Evolutionary conservation across 192 early-diverging fungal genomes (phyloP).

Genomic region (Gorgonomyces haynaldii): DNA sequence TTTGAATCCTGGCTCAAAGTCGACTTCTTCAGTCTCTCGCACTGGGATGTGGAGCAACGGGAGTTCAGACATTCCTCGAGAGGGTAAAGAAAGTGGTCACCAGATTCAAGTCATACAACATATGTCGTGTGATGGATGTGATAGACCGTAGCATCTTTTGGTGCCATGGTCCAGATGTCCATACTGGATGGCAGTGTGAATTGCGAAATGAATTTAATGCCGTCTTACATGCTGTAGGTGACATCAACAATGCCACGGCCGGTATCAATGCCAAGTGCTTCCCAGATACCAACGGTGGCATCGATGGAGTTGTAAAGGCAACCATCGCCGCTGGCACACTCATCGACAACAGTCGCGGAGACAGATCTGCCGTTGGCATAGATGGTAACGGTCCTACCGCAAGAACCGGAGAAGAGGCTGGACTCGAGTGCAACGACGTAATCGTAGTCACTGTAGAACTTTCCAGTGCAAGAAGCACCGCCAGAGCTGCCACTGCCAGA

Average conservation of each 20-base stretch:
- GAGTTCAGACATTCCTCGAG: too few species aligned
- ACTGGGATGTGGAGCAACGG: too few species aligned
- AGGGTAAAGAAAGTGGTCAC: too few species aligned
- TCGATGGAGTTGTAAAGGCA: neutral
- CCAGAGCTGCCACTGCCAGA: too few species aligned
- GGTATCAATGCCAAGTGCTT: neutral
- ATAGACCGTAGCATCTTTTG: too few species aligned
- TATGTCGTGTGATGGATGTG: too few species aligned
- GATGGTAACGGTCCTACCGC: neutral
- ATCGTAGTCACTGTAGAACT: neutral
- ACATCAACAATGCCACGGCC: neutral
- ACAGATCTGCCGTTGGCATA: neutral
- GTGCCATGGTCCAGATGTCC: too few species aligned
- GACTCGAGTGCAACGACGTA: neutral
- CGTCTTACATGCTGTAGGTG: too few species aligned
- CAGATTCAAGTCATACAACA: too few species aligned
- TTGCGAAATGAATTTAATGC: too few species aligned
- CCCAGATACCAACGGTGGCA: neutral
- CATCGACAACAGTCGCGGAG: neutral
- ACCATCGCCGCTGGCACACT: neutral
- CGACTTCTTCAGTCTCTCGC: slow-evolving; percentile 84
- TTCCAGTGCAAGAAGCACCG: neutral
- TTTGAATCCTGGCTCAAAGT: slow-evolving; percentile 77
- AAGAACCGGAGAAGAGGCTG: neutral
- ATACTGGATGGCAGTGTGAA: too few species aligned